Base-by-base conservation (phyloP, 2,329 filamentous ascomycete genomes). In the Aspergillus thermomutatus region DNA sequence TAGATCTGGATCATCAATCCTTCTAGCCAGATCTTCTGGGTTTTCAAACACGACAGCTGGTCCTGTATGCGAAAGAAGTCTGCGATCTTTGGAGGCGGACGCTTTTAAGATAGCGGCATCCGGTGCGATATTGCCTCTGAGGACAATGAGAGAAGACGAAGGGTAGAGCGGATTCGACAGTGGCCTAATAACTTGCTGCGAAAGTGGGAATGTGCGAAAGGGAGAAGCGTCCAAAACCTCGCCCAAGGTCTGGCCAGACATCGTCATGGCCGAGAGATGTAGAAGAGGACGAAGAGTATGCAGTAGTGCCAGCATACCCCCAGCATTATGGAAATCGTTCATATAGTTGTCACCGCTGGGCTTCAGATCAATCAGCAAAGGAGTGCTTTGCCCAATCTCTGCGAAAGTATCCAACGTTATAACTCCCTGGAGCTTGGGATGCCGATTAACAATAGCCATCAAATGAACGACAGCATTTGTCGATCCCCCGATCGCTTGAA, bases 381-480 rank as follows among this genome's bases (percentile, higher is more conserved):
- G 80, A 0, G 76, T 79, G 7, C 69, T 77, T 17, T 71, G 69
- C 3, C 80, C 80, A 34, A 82, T 76, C 4, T 80, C 75, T 49
- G 82, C 79, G 54, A 82, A 71, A 0, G 75, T 79, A 25, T 77
- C 64, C 19, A 82, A 61, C 0, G 74, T 78, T 45, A 82, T 79
- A 3, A 68, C 66, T 3, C 78, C 78, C 34, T 76, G 72, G 3
- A 82, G 57, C 1, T 70, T 63, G 0, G 81, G 81, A 57, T 83
- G 81, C 3, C 81, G 72, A 53, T 82, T 82, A 17, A 80, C 80
- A 28, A 83, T 77, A n/a, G 81, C 82, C 50, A 79, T 75, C 10
- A 83, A 60, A 65, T 83, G 82, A 14, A 84, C 82, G 0, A 82
- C 77, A 0, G 81, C 81, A 61, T 84, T 84, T 4, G 81, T 83